A percentile compares a stretch with the other conserved stretches of the same genome.
Evolutionary conservation across 139 green algal species (phyloP).

Genomic region (Pseudopediastrum boryanum): DNA sequence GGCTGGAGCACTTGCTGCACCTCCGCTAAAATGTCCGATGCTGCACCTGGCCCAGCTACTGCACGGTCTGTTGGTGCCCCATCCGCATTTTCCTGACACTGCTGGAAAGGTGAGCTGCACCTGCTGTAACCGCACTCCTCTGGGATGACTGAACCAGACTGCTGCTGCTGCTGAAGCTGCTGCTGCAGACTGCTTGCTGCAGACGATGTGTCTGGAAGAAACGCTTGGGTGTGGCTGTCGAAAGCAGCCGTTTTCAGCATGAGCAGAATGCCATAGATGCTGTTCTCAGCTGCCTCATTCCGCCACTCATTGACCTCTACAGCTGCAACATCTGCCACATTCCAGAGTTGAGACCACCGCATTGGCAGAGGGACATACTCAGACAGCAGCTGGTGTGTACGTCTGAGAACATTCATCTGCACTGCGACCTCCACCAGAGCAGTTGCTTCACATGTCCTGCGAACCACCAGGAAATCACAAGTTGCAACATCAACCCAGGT

Average conservation of each 20-base stretch:
- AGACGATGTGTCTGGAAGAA: no score
- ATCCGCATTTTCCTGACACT: neutral
- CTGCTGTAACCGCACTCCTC: no score
- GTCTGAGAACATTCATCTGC: slow-evolving; percentile 17
- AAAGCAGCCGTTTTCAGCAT: slow-evolving; percentile 22
- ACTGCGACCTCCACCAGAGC: slow-evolving; percentile 12
- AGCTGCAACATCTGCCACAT: neutral
- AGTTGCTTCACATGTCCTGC: neutral
- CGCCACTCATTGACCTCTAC: neutral
- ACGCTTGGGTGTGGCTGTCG: slow-evolving; percentile 22
- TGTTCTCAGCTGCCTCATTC: neutral
- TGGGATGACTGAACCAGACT: no score
- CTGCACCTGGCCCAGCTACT: neutral
- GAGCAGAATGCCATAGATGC: neutral
- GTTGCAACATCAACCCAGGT: neutral
- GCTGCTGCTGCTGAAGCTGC: no score
- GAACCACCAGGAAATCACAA: neutral
- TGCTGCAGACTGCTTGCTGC: no score
- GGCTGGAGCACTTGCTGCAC: slow-evolving; percentile 9
- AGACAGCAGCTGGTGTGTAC: slow-evolving; percentile 30
- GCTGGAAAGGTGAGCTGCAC: no score
- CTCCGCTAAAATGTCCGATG: slow-evolving; percentile 8
- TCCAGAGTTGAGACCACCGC: slow-evolving; percentile 26
- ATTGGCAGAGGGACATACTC: slow-evolving; percentile 21
- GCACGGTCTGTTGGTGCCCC: neutral